These are phyloP conservation scores for Mucor indicus DNA, from an alignment of 371 early-diverging fungal species.

Conservation along the genomic window DNA sequence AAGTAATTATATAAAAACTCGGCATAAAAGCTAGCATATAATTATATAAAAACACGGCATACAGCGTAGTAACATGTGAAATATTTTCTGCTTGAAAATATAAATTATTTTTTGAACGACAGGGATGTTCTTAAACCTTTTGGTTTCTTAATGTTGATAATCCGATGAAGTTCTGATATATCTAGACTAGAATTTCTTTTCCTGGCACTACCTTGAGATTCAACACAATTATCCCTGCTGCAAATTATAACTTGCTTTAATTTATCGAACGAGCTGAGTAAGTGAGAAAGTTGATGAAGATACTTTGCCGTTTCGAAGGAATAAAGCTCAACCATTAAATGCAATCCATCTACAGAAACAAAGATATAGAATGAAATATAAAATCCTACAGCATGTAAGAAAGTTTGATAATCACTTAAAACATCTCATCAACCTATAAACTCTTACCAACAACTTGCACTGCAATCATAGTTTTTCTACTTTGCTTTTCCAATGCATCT, in stretches of 20 bases:
- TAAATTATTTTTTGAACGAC: conserved; percentile 15
- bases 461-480: conserved; percentile 13
- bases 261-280: conserved; percentile 15
- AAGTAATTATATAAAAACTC: conserved; percentile 8
- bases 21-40: conserved; percentile 5
- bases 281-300: conserved; percentile 14
- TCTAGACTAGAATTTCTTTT: conserved; percentile 11
- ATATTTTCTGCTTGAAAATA: conserved; percentile 9
- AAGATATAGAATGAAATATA: conserved; percentile 25
- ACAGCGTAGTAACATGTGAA: conserved; percentile 3
- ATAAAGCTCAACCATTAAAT: conserved; percentile 24
- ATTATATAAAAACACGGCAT: not conserved
- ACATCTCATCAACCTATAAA: conserved; percentile 10
- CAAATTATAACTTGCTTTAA: conserved; percentile 20
- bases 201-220: conserved; percentile 3
- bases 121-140: conserved; percentile 10
- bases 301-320: conserved; percentile 23
- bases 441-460: conserved; percentile 21
- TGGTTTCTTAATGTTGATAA: conserved; percentile 12
- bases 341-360: conserved; percentile 8
- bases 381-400: conserved; percentile 15
- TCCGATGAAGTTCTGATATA: conserved; percentile 9
- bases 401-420: conserved; percentile 6
- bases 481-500: conserved; percentile 10
- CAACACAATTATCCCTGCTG: conserved; percentile 15